phyloP scores from a whole-genome alignment of 1,284 basidiomycete genomes.

The Lentinula novae-zelandiae region DNA sequence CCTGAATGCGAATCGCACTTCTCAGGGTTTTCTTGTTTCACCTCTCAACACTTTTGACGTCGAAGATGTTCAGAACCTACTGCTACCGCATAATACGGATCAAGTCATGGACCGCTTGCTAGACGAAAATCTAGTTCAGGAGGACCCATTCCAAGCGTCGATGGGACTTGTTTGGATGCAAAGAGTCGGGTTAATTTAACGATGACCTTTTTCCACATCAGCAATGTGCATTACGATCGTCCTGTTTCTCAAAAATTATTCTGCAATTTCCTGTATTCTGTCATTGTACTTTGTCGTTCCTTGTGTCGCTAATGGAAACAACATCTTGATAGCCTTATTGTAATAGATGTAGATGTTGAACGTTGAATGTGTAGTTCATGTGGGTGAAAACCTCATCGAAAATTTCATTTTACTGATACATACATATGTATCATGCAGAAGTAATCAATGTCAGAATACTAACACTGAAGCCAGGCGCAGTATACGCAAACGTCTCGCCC shows the following conservation, averaged over 20 bases:
- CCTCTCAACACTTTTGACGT: conserved; percentile 26
- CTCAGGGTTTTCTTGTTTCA: conserved; percentile 24
- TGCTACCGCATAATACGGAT: conserved; percentile 20
- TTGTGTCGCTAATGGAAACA: too few relatives aligned
- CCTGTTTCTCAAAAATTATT: too few relatives aligned
- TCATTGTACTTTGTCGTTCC: too few relatives aligned
- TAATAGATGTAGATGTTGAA: too few relatives aligned
- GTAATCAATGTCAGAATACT: conserved; percentile 42
- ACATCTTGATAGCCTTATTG: too few relatives aligned
- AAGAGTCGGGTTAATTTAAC: neutral
- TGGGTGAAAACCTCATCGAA: too few relatives aligned
- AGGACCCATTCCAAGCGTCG: conserved; percentile 39
- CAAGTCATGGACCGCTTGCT: conserved; percentile 24
- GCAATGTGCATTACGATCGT: too few relatives aligned
- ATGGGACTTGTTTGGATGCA: conserved; percentile 39
- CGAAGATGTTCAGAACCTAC: conserved; percentile 18
- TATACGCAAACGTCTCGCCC: conserved; percentile 49
- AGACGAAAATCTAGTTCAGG: conserved; percentile 27
- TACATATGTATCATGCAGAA: neutral
- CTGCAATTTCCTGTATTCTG: too few relatives aligned
- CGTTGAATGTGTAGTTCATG: too few relatives aligned
- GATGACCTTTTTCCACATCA: neutral
- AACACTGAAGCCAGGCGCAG: conserved; percentile 57
- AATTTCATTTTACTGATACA: too few relatives aligned
- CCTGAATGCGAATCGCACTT: neutral